Evolutionary conservation across 2,329 filamentous ascomycete species (phyloP), one percentile per base, ranked within the genome.

Genomic region (Podosphaera fusca): DNA sequence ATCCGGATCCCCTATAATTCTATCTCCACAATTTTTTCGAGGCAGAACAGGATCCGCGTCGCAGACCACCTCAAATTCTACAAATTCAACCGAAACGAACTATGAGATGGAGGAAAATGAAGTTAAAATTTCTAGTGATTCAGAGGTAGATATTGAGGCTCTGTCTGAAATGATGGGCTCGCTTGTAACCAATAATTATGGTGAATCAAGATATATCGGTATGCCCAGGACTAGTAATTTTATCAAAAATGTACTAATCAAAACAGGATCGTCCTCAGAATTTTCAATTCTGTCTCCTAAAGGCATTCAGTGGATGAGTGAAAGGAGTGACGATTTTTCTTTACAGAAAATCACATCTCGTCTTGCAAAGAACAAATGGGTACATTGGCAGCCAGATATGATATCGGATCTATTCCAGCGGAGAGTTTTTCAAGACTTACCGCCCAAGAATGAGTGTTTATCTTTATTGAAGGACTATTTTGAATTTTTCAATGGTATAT

Each of bases 151-250:
- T 64, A 85, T 94, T 1, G 89, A 94, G 68, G 82, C 82, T 1
- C 71, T 98, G 58, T 95, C 90, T 0, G 92, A 98, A 71, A 92
- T 95, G 84, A 96, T 98, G 92, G 96, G 90, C 70, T 95, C 89
- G 2, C 72, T 98, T 36, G 89, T 98, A 35, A 96, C 90, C 1
- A 96, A 95, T 67, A 88, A 90, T 64, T 85, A 81, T 60, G 92
- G 92, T 57, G 92, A 98, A 73, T 95, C 90, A 6, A 78, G 92
- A 70, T 98, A 95, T 67, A 94, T 96, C 63, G 92, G 87, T 89
- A 75, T 56, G 76, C 14, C 10, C 5, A 38, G 10, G 21, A 21
- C 21, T 21, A 21, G 21, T 21, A 21, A 21, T 21, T 21, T 21
- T 38, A 38, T 38, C 35, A 38, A 38, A 59, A 50, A 57, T 45